A percentile compares a stretch with the other conserved stretches of the same genome.
Evolutionary conservation across 176 grass and related monocot genomes (phyloP).

Genomic region (Aegilops bicornis): DNA sequence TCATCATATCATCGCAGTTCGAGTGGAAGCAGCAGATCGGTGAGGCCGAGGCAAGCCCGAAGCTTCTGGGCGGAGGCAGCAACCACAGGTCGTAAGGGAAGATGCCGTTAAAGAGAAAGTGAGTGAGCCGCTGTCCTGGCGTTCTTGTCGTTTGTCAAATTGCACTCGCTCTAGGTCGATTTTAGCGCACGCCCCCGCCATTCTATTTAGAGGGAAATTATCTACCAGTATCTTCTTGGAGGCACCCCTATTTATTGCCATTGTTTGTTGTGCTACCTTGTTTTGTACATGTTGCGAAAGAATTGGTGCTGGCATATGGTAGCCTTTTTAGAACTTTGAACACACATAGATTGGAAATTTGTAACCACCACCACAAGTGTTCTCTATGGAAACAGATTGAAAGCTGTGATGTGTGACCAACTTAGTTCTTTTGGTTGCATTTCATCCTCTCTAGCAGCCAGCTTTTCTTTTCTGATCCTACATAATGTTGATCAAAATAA

Average conservation of each 20-base stretch:
- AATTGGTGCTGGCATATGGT: background rate
- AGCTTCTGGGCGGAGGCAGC: slow-evolving; percentile 44
- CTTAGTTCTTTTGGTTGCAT: background rate
- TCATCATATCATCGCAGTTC: slow-evolving; percentile 72
- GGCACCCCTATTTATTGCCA: background rate
- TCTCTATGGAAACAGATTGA: background rate
- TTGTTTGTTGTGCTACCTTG: background rate
- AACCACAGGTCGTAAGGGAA: slow-evolving; percentile 37
- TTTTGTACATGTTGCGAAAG: background rate
- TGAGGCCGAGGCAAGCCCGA: slow-evolving; percentile 51
- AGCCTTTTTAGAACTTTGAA: background rate
- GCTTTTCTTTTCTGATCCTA: background rate
- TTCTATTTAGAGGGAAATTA: too few species aligned
- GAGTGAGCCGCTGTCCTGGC: background rate
- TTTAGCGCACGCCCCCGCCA: background rate
- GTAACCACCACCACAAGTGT: background rate
- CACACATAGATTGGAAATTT: background rate
- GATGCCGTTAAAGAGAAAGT: slow-evolving; percentile 81
- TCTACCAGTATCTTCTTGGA: too few species aligned
- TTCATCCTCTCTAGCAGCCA: background rate
- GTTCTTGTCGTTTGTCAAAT: background rate
- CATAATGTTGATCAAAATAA: background rate
- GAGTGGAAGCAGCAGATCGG: slow-evolving; percentile 84
- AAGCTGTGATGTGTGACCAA: background rate
- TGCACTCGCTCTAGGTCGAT: background rate